Evolutionary conservation across 164 flowering plant species (phyloP).

Genomic region (grape (Vitis vinifera)): ASM3070453v1 NC_081808.1:21731001-21731500

Average conservation of each 20-base stretch:
- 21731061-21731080: no score
- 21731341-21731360: background rate
- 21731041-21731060: no score
- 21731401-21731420: slow-evolving; percentile 57
- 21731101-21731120: background rate
- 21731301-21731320: background rate
- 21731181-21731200: slow-evolving; percentile 49
- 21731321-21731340: background rate
- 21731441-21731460: slow-evolving; percentile 55
- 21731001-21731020: background rate
- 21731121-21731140: slow-evolving; percentile 21
- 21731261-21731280: background rate
- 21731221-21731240: slow-evolving; percentile 1
- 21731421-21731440: slow-evolving; percentile 69
- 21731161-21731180: slow-evolving; percentile 44
- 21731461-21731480: slow-evolving; percentile 73
- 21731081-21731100: no score
- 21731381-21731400: no score
- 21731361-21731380: no score
- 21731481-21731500: slow-evolving; percentile 90
- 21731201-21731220: background rate
- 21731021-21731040: no score
- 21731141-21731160: slow-evolving; percentile 72
- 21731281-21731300: background rate
- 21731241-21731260: background rate